Percentiles rank a stretch among this genome's conserved stretches.
Evolutionary conservation across 768 basidiomycete species (phyloP).

Genomic region (Podaxis sp.): DNA sequence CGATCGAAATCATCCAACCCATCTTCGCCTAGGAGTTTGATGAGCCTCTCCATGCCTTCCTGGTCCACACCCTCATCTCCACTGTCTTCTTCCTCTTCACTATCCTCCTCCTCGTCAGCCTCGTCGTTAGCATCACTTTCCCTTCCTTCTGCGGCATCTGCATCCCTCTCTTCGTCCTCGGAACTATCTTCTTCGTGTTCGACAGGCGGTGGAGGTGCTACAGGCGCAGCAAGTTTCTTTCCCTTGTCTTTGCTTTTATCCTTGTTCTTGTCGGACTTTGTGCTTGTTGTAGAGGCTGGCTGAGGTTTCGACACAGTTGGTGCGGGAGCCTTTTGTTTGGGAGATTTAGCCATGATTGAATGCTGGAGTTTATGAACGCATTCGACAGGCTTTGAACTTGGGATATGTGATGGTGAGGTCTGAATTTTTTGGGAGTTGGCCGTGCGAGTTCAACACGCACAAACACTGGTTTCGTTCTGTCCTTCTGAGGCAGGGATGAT

Average conservation of each 20-base stretch:
- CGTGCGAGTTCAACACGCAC: constrained; percentile 12
- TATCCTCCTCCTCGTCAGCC: constrained; percentile 18
- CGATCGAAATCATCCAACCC: constrained; percentile 62
- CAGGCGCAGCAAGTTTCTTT: not conserved
- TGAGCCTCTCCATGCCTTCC: constrained; percentile 52
- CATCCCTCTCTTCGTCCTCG: constrained; percentile 16
- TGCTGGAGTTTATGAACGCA: not conserved
- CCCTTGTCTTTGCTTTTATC: not conserved
- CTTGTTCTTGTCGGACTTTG: not conserved
- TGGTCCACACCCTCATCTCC: constrained; percentile 48
- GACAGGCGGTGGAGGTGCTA: not conserved
- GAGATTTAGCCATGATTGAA: not conserved
- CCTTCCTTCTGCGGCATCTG: not conserved
- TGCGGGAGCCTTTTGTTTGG: not conserved
- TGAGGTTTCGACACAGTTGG: not conserved
- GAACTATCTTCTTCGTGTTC: constrained; percentile 1
- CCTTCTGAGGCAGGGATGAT: not conserved
- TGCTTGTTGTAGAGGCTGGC: not conserved
- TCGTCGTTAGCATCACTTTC: constrained; percentile 14
- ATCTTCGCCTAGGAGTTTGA: constrained; percentile 59
- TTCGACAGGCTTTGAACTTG: not conserved
- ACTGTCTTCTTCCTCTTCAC: constrained; percentile 17
- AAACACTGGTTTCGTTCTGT: constrained; percentile 5
- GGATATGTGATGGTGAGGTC: not conserved
- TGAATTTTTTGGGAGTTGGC: constrained; percentile 4